These are phyloP conservation scores for Escallonia rubra DNA, from an alignment of 129 eudicot species.

Conservation along the genomic window DNA sequence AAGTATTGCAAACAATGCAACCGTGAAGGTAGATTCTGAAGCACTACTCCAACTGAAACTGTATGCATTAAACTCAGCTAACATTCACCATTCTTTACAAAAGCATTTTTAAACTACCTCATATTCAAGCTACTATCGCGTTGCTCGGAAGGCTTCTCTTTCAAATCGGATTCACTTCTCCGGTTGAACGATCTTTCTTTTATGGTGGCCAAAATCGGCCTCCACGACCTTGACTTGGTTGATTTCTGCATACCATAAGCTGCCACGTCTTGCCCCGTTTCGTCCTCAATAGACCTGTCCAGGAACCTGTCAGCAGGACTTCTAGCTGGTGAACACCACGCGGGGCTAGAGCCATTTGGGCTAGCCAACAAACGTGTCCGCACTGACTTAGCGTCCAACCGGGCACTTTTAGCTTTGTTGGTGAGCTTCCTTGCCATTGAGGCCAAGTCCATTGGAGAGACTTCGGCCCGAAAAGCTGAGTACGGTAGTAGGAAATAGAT, in stretches of 20 bases:
- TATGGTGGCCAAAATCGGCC: conserved; percentile 52
- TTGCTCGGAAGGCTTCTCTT: conserved; percentile 6
- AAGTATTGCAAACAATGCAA: too few relatives aligned
- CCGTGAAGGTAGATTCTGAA: too few relatives aligned
- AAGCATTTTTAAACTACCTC: too few relatives aligned
- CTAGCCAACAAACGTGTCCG: background rate
- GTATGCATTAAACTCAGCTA: too few relatives aligned
- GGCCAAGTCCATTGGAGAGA: conserved; percentile 41
- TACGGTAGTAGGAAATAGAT: conserved; percentile 52
- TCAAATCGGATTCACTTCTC: conserved; percentile 56
- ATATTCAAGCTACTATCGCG: too few relatives aligned
- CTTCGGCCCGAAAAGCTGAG: conserved; percentile 31
- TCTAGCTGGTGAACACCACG: background rate
- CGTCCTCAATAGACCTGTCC: background rate
- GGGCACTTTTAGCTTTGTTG: conserved; percentile 20
- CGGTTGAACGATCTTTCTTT: conserved; percentile 45
- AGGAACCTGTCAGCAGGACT: conserved; percentile 1
- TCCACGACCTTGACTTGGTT: conserved; percentile 31
- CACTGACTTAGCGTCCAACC: background rate
- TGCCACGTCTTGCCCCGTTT: background rate
- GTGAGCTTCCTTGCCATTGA: conserved; percentile 35
- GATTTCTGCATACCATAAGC: conserved; percentile 1
- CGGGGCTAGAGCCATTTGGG: conserved; percentile 2
- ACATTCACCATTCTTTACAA: too few relatives aligned
- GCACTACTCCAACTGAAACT: too few relatives aligned